These are phyloP conservation scores for Camellia granthamiana DNA, from an alignment of 148 eudicot species.

Conservation along the genomic window DNA sequence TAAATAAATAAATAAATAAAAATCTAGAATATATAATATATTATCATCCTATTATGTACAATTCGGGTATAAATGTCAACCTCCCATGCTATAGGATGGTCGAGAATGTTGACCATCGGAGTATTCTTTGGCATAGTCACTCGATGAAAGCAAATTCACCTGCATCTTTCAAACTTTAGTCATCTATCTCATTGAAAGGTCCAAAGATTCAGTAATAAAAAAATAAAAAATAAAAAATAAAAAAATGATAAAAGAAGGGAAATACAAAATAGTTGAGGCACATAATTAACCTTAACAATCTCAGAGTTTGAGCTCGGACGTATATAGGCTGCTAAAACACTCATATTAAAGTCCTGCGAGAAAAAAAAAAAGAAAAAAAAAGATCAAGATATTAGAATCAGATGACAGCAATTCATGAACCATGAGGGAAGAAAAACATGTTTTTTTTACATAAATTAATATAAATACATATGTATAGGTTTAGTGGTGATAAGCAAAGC, in stretches of 20 bases:
- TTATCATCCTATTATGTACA: background rate
- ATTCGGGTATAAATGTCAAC: conserved; percentile 29
- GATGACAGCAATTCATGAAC: background rate
- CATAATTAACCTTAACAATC: conserved; percentile 68
- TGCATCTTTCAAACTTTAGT: conserved; percentile 26
- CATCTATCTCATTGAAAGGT: conserved; percentile 9
- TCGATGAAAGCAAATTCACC: conserved; percentile 76
- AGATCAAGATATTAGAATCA: background rate
- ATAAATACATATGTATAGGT: too few relatives aligned
- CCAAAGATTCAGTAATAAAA: background rate
- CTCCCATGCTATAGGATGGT: conserved; percentile 55
- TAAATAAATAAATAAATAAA: background rate
- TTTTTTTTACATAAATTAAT: too few relatives aligned
- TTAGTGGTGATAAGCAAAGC: background rate
- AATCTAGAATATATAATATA: background rate
- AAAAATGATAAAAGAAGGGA: background rate
- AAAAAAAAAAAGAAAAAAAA: background rate
- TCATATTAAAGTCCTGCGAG: conserved; percentile 79
- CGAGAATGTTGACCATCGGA: conserved; percentile 29
- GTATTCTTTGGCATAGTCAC: conserved; percentile 35
- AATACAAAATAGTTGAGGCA: background rate
- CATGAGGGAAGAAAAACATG: background rate
- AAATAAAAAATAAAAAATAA: background rate
- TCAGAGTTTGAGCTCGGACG: conserved; percentile 82
- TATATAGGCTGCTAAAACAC: conserved; percentile 74